phyloP scores from a whole-genome alignment of 2,329 filamentous ascomycete species.

The Alternaria dauci region DNA sequence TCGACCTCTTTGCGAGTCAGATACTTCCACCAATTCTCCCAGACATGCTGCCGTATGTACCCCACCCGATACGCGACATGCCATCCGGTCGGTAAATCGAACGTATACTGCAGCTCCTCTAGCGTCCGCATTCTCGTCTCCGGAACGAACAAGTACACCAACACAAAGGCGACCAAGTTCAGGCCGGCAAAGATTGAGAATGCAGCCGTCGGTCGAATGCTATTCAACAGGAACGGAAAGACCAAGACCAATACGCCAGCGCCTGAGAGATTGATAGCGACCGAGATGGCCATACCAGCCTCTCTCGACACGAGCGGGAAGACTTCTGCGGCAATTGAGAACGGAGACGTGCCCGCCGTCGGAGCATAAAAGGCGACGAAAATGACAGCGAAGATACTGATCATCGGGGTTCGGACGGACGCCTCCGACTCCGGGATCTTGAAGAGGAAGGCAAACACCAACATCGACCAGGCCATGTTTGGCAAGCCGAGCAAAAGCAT shows the following conservation, averaged over 20 bases:
- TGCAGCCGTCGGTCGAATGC: constrained; percentile 42
- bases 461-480: constrained; percentile 37
- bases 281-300: constrained; percentile 44
- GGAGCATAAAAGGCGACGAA: constrained; percentile 32
- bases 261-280: constrained; percentile 51
- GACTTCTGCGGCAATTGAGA: constrained; percentile 34
- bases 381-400: constrained; percentile 28
- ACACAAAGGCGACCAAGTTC: constrained; percentile 37
- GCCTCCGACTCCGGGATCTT: constrained; percentile 14
- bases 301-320: constrained; percentile 36
- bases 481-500: constrained; percentile 28
- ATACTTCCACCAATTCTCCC: constrained; percentile 29
- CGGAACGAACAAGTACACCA: constrained; percentile 40
- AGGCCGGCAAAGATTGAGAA: constrained; percentile 49
- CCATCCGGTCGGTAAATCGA: constrained; percentile 31
- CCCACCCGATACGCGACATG: constrained; percentile 27
- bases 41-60: constrained; percentile 25
- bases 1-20: constrained; percentile 20
- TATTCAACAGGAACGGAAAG: constrained; percentile 47
- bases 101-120: constrained; percentile 36
- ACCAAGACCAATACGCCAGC: constrained; percentile 50
- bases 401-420: constrained; percentile 18
- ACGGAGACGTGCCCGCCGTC: constrained; percentile 33
- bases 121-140: constrained; percentile 37
- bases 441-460: constrained; percentile 33